Evolutionary conservation across 2,329 filamentous ascomycete genomes (phyloP).

Genomic region (Penicillium expansum): DNA sequence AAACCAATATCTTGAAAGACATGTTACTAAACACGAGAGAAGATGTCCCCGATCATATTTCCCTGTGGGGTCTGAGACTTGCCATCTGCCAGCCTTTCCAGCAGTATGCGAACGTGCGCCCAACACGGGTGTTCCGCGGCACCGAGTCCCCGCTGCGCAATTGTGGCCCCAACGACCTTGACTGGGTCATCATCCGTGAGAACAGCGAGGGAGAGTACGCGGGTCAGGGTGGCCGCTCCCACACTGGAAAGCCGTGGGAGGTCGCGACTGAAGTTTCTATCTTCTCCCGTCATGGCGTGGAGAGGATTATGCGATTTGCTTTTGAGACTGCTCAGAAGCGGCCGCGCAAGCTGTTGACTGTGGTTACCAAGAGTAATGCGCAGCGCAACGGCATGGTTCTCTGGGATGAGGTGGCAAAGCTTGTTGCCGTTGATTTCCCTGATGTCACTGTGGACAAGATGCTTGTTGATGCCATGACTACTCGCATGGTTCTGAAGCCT

Average conservation of each 20-base stretch:
- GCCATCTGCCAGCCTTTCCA: constrained; percentile 66
- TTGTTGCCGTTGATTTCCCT: constrained; percentile 57
- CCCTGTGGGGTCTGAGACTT: constrained; percentile 65
- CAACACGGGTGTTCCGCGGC: constrained; percentile 61
- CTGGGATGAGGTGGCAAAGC: constrained; percentile 62
- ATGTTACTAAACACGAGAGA: neutral
- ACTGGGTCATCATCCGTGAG: constrained; percentile 66
- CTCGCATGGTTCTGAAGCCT: constrained; percentile 61
- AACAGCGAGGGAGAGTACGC: constrained; percentile 67
- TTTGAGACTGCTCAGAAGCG: constrained; percentile 60
- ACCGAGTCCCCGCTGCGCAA: constrained; percentile 57
- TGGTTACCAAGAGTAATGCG: constrained; percentile 66
- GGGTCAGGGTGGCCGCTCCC: constrained; percentile 62
- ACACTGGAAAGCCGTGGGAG: constrained; percentile 59
- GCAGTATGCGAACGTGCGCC: constrained; percentile 67
- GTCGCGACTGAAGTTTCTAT: constrained; percentile 61
- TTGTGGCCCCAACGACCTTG: constrained; percentile 57
- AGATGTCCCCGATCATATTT: constrained; percentile 65
- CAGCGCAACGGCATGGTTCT: constrained; percentile 66
- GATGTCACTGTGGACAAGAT: constrained; percentile 64
- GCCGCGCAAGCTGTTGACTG: constrained; percentile 58
- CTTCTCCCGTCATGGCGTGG: constrained; percentile 60
- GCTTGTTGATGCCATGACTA: constrained; percentile 66
- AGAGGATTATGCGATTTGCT: constrained; percentile 61
- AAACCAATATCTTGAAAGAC: neutral